Percentiles rank a stretch among this genome's conserved stretches.
phyloP scores from a whole-genome alignment of 108 stramenopile species.

The Chaetoceros tenuissimus region DNA sequence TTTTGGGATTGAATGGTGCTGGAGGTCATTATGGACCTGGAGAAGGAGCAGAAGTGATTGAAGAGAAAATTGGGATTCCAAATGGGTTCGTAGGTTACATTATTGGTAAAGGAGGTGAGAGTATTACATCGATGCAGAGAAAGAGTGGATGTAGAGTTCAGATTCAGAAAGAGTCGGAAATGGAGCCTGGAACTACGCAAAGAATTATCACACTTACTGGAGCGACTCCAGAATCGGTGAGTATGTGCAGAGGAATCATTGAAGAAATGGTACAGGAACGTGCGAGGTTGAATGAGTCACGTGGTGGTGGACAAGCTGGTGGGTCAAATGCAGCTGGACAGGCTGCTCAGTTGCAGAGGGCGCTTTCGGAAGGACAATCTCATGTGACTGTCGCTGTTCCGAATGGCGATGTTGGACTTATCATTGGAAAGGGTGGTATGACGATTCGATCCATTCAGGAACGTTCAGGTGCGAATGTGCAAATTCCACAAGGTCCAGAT shows the following conservation, averaged over 20 bases:
- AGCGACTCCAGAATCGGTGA: conserved; percentile 53
- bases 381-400: conserved; percentile 75
- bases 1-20: conserved; percentile 41
- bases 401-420: conserved; percentile 87
- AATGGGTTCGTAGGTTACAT: conserved; percentile 76
- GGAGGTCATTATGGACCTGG: conserved; percentile 28
- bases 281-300: conserved; percentile 8
- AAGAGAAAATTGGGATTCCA: conserved; percentile 74
- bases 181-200: conserved; percentile 67
- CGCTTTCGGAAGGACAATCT: conserved; percentile 57
- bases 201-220: conserved; percentile 79
- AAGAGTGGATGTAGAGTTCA: conserved; percentile 73
- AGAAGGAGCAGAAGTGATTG: conserved; percentile 34
- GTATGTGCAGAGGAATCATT: conserved; percentile 67
- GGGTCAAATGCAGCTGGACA: conserved; percentile 25
- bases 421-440: conserved; percentile 94
- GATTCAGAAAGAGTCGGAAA: conserved; percentile 85
- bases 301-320: conserved; percentile 10
- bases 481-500: conserved; percentile 85
- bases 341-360: conserved; percentile 61
- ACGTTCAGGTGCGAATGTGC: conserved; percentile 81
- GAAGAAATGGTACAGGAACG: conserved; percentile 72
- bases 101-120: conserved; percentile 89
- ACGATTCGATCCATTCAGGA: conserved; percentile 92
- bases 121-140: conserved; percentile 75